Percentiles rank a stretch among this genome's conserved stretches.
phyloP scores from a whole-genome alignment of 768 basidiomycete genomes.

The Panaeolus cyanescens region DNA sequence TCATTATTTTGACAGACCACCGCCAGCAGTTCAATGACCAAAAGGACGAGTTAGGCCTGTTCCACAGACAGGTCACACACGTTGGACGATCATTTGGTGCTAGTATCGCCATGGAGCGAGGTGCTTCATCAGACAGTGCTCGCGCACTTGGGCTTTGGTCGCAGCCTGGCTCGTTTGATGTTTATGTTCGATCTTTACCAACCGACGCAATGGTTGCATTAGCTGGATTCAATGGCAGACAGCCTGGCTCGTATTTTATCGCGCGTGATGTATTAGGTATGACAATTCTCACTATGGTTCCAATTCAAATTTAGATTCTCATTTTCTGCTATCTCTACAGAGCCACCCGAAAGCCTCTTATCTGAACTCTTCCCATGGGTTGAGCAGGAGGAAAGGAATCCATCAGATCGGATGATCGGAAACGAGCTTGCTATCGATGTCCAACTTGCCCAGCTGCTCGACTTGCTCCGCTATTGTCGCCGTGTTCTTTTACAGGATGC shows the following conservation, averaged over 20 bases:
- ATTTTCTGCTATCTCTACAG: slow-evolving; percentile 14
- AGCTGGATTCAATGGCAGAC: slow-evolving; percentile 27
- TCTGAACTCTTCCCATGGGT: slow-evolving; percentile 25
- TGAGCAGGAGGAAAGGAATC: slow-evolving; percentile 18
- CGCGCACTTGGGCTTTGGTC: not conserved
- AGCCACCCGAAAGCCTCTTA: slow-evolving; percentile 17
- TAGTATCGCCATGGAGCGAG: not conserved
- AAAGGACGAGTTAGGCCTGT: not conserved
- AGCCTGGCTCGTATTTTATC: slow-evolving; percentile 26
- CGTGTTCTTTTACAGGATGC: slow-evolving; percentile 35
- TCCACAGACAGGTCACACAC: not conserved
- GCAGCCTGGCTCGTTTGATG: not conserved
- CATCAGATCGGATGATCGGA: not conserved
- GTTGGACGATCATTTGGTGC: not conserved
- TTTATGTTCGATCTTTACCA: slow-evolving; percentile 31
- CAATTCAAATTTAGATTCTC: too few relatives aligned
- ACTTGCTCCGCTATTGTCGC: too few relatives aligned
- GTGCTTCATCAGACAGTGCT: not conserved
- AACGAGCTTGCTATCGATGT: slow-evolving; percentile 17
- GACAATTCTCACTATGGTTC: too few relatives aligned
- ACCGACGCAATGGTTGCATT: slow-evolving; percentile 28
- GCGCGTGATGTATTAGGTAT: slow-evolving; percentile 20
- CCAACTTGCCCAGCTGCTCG: slow-evolving; percentile 27
- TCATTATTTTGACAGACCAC: not conserved
- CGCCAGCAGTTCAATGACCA: not conserved